A percentile compares a stretch with the other conserved stretches of the same genome.
These are phyloP conservation scores for Globisporangium iwayamae DNA, from an alignment of 352 stramenopile genomes.

Conservation along the genomic window DNA sequence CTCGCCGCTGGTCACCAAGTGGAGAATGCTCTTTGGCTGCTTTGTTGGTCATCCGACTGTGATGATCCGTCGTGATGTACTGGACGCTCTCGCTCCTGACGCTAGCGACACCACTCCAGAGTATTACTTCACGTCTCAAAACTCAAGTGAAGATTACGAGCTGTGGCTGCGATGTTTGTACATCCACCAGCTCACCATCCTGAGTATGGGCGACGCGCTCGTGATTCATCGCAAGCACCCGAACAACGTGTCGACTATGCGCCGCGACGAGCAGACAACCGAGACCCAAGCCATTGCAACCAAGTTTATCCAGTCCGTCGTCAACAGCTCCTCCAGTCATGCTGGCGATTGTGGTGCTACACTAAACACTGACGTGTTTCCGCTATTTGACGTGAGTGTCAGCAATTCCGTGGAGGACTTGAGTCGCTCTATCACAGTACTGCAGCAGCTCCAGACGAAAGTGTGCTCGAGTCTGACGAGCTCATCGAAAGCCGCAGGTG, in stretches of 20 bases:
- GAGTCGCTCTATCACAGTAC: conserved; percentile 18
- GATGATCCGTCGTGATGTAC: conserved; percentile 56
- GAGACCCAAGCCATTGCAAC: conserved; percentile 37
- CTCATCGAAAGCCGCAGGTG: background rate
- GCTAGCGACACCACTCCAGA: conserved; percentile 14
- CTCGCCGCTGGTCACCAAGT: conserved; percentile 51
- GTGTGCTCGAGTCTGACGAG: conserved; percentile 6
- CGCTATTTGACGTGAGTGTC: conserved; percentile 9
- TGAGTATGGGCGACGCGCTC: conserved; percentile 49
- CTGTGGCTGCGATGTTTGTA: conserved; percentile 67
- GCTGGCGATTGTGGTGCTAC: background rate
- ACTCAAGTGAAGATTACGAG: conserved; percentile 76
- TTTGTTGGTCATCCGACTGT: conserved; percentile 75
- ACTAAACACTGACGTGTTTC: background rate
- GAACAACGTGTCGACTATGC: conserved; percentile 18
- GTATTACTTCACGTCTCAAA: conserved; percentile 38
- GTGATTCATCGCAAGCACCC: conserved; percentile 46
- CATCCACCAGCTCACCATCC: conserved; percentile 34
- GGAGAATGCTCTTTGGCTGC: conserved; percentile 79
- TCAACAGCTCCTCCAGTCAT: background rate
- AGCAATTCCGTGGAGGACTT: conserved; percentile 21
- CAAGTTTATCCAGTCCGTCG: conserved; percentile 6
- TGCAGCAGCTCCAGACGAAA: conserved; percentile 23
- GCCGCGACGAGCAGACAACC: conserved; percentile 28
- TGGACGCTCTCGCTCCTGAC: conserved; percentile 22